Evolutionary conservation across 306 rosid genomes (phyloP).

Genomic region (Quercus engelmannii): DNA sequence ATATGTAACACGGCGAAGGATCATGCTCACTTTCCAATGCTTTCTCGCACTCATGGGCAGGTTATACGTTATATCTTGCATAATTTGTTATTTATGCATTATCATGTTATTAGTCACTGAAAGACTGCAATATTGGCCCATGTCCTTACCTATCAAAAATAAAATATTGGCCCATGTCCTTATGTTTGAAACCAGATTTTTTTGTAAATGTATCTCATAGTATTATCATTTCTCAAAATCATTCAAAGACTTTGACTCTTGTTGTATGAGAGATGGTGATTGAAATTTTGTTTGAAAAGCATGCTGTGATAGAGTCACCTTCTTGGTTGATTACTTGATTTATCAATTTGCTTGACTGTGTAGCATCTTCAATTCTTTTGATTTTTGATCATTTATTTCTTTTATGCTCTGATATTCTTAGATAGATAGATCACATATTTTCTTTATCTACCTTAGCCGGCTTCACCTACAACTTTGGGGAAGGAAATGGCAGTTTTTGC

Average conservation of each 20-base stretch:
- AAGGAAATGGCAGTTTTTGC: conserved; percentile 96
- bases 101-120: background rate
- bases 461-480: conserved; percentile 93
- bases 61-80: conserved; percentile 32
- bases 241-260: background rate
- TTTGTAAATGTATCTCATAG: background rate
- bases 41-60: conserved; percentile 95
- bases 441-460: conserved; percentile 50
- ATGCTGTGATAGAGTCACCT: conserved; percentile 1
- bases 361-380: background rate
- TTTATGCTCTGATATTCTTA: background rate
- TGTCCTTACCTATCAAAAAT: background rate
- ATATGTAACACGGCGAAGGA: conserved; percentile 59
- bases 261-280: background rate
- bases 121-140: background rate
- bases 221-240: background rate
- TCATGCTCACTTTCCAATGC: conserved; percentile 72
- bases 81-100: conserved; percentile 5
- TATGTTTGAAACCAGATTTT: background rate
- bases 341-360: background rate
- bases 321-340: background rate
- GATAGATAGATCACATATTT: background rate
- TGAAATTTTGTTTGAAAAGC: background rate
- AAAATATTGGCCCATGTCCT: background rate
- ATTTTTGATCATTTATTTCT: background rate